Conservation (phyloP, 2,329 filamentous ascomycete species). For the Ophiosphaerella herpotricha region DNA sequence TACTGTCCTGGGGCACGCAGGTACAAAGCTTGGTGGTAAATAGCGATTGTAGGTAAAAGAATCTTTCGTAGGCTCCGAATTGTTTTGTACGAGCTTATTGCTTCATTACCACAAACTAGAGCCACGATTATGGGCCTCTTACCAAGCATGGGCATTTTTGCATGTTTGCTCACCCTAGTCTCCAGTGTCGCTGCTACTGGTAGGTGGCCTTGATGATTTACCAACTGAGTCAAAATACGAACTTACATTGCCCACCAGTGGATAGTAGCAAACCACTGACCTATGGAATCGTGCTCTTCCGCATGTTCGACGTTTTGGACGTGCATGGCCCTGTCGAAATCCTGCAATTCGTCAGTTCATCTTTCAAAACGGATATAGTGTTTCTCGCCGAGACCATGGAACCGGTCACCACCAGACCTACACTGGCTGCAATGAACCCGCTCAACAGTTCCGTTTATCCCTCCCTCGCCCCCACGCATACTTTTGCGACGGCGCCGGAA, state of each 20-base stretch:
- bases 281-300: slow-evolving; percentile 35
- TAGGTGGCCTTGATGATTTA: background rate
- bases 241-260: slow-evolving; percentile 2
- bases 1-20: background rate
- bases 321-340: slow-evolving; percentile 50
- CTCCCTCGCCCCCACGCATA: slow-evolving; percentile 54
- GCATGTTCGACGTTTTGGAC: slow-evolving; percentile 34
- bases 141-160: background rate
- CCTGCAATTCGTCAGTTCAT: slow-evolving; percentile 38
- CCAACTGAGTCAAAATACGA: background rate
- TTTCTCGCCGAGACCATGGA: slow-evolving; percentile 32
- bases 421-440: slow-evolving; percentile 25
- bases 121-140: slow-evolving; percentile 7
- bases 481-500: slow-evolving; percentile 56
- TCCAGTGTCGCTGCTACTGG: background rate
- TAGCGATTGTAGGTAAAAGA: background rate
- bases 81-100: no score
- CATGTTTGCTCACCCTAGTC: slow-evolving; percentile 1
- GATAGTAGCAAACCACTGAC: slow-evolving; percentile 19
- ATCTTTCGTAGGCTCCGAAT: background rate
- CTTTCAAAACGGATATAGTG: slow-evolving; percentile 26
- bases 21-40: no score
- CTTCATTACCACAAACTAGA: background rate
- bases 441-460: slow-evolving; percentile 39
- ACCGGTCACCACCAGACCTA: slow-evolving; percentile 31